Base-by-base conservation (phyloP, 1,284 basidiomycete genomes). In the Puccinia horiana region DNA sequence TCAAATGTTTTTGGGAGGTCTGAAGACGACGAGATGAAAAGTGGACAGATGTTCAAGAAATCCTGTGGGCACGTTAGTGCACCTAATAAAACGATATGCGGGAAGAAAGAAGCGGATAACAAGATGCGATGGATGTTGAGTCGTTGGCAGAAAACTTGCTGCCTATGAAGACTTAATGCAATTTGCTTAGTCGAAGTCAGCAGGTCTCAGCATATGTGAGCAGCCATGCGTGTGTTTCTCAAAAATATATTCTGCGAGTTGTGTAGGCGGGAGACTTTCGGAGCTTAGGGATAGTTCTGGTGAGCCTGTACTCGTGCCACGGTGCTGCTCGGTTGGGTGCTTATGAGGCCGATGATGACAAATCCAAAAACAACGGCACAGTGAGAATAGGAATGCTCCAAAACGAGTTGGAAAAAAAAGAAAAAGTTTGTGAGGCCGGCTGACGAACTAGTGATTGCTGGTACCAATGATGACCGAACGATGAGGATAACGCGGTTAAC, bases 151-250 rank as follows among this genome's bases (percentile, higher is more conserved):
- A 47, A 37, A 29, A 76, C 58, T 76, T 76, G 29, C 29, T 37
- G 75, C 75, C 56, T 76, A 56, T 76, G 37, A 61, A 37, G 58
- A 40, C 49, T 58, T 54, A 76, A 76, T 65, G 75, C 40, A 65
- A 47, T 76, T 76, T 76, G 75, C 75, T 76, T 40, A 76, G 75
- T 76, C 40, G 42, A 61, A 52, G 75, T 76, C 75, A 76, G 75
- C 75, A 65, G 61, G 44, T 47, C 54, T 40, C 72, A 72, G 73
- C 72, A 74, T 61, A 76, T 76, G 75, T 76, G 75, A 65, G 75
- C 40, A 29, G 40, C 29, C 44, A 35, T 61, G 47, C 47, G 52
- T 76, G 32, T 47, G 54, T 76, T 76, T 47, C 42, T 65, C 14
- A 76, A 76, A 49, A 40, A 26, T 52, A 52, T 52, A 32, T 56